These are phyloP conservation scores for Epithemia pelagica DNA, from an alignment of 108 stramenopile genomes.

Conservation along the genomic window DNA sequence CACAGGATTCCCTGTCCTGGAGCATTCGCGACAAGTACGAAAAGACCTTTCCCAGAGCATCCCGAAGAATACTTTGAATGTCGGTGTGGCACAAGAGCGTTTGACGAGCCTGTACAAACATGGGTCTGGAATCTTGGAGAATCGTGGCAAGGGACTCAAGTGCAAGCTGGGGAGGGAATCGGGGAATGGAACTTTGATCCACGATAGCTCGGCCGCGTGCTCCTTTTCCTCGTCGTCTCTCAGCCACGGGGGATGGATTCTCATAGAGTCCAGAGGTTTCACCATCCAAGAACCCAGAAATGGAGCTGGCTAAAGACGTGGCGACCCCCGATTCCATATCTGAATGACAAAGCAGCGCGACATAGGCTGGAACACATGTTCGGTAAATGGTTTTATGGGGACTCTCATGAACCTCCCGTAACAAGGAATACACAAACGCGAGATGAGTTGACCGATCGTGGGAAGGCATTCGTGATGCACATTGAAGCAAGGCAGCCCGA, in stretches of 20 bases:
- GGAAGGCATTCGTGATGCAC: conserved; percentile 42
- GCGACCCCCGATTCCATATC: conserved; percentile 55
- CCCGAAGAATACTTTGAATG: neutral
- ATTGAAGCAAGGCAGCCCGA: conserved; percentile 46
- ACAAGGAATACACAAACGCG: conserved; percentile 25
- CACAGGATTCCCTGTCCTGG: neutral
- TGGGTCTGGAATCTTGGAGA: neutral
- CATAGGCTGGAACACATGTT: conserved; percentile 36
- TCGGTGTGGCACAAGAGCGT: neutral
- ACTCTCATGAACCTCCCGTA: conserved; percentile 25
- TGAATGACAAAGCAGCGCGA: conserved; percentile 60
- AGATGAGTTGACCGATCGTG: neutral
- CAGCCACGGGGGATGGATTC: neutral
- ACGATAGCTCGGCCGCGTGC: too few relatives aligned
- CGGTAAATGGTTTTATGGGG: neutral
- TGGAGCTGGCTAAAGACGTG: conserved; percentile 40
- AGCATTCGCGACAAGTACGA: neutral
- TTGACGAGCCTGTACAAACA: neutral
- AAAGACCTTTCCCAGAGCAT: neutral
- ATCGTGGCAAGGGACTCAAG: neutral
- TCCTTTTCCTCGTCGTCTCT: neutral
- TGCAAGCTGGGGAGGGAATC: neutral
- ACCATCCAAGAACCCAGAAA: conserved; percentile 9
- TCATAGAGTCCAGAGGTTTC: neutral
- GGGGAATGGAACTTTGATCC: neutral